A percentile compares a stretch with the other conserved stretches of the same genome.
phyloP scores from a whole-genome alignment of 108 stramenopile genomes.

The Discostella pseudostelligera region DNA sequence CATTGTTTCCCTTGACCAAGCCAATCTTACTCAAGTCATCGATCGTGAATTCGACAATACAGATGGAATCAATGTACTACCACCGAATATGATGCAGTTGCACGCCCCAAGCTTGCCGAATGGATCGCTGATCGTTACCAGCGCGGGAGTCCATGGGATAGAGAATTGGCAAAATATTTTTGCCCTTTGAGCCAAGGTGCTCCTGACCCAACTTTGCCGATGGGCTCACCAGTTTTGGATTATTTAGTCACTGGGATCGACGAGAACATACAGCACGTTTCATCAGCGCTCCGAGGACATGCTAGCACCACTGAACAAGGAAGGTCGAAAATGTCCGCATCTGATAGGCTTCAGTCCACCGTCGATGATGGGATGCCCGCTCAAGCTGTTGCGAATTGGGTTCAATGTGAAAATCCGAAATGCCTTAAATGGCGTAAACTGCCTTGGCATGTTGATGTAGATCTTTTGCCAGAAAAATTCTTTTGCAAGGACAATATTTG shows the following conservation, averaged over 20 bases:
- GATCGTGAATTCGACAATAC: background rate
- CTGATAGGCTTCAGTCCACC: slow-evolving; percentile 60
- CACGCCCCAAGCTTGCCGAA: slow-evolving; percentile 64
- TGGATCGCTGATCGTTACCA: slow-evolving; percentile 77
- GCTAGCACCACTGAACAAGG: slow-evolving; percentile 13
- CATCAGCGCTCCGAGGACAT: slow-evolving; percentile 41
- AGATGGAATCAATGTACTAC: slow-evolving; percentile 22
- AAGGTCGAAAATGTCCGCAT: slow-evolving; percentile 35
- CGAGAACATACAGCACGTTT: slow-evolving; percentile 53
- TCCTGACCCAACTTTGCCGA: slow-evolving; percentile 49
- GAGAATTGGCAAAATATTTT: slow-evolving; percentile 62
- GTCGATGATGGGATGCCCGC: slow-evolving; percentile 86
- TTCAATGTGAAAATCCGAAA: slow-evolving; percentile 86
- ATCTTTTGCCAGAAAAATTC: slow-evolving; percentile 80
- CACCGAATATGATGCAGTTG: slow-evolving; percentile 50
- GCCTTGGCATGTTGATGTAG: slow-evolving; percentile 85
- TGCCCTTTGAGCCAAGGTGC: slow-evolving; percentile 22
- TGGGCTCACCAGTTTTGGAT: slow-evolving; percentile 88
- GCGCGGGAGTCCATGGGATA: slow-evolving; percentile 77
- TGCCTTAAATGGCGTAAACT: slow-evolving; percentile 90
- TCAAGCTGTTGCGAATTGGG: slow-evolving; percentile 88
- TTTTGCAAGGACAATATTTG: slow-evolving; percentile 86
- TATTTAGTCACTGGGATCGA: slow-evolving; percentile 83
- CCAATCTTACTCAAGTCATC: slow-evolving; percentile 11
- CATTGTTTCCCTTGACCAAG: background rate